Percentiles rank a stretch among this genome's conserved stretches.
These are phyloP conservation scores for Steccherinum ochraceum DNA, from an alignment of 768 basidiomycete genomes.

Conservation along the genomic window DNA sequence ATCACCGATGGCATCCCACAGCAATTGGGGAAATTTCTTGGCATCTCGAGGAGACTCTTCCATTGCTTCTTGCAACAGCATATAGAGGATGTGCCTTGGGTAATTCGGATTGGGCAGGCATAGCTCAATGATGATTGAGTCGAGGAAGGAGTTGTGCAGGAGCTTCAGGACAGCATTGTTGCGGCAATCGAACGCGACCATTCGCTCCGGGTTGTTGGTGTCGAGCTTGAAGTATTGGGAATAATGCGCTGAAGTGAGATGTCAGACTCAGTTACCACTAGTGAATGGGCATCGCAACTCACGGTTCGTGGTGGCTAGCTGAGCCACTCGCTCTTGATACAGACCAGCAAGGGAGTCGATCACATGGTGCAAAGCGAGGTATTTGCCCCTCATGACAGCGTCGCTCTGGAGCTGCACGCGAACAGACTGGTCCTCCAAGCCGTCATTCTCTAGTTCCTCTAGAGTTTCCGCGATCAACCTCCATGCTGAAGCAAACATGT, in stretches of 20 bases:
- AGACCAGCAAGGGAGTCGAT: constrained; percentile 53
- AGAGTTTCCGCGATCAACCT: constrained; percentile 59
- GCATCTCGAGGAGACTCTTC: constrained; percentile 70
- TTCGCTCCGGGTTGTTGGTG: constrained; percentile 35
- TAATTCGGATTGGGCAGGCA: constrained; percentile 68
- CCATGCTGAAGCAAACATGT: constrained; percentile 82
- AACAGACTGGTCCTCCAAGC: constrained; percentile 46
- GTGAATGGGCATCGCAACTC: constrained; percentile 21
- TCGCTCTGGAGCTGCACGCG: constrained; percentile 50
- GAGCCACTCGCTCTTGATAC: constrained; percentile 58
- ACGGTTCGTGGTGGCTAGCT: constrained; percentile 69
- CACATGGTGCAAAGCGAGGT: constrained; percentile 60
- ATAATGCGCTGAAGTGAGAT: constrained; percentile 51
- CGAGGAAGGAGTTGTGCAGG: constrained; percentile 71
- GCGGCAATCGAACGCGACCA: constrained; percentile 64
- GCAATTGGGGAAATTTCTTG: constrained; percentile 67
- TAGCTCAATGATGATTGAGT: constrained; percentile 78
- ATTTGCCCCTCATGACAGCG: constrained; percentile 44
- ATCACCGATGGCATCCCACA: constrained; percentile 82
- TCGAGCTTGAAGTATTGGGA: constrained; percentile 66
- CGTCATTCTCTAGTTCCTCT: constrained; percentile 45
- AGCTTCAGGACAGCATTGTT: constrained; percentile 53
- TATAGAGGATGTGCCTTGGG: constrained; percentile 58
- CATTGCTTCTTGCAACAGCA: constrained; percentile 63
- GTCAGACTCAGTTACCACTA: constrained; percentile 4